Evolutionary conservation across 1,139 yeast species (phyloP), one percentile per base, ranked within the genome.

Genomic region (Pneumocystis canis): DNA sequence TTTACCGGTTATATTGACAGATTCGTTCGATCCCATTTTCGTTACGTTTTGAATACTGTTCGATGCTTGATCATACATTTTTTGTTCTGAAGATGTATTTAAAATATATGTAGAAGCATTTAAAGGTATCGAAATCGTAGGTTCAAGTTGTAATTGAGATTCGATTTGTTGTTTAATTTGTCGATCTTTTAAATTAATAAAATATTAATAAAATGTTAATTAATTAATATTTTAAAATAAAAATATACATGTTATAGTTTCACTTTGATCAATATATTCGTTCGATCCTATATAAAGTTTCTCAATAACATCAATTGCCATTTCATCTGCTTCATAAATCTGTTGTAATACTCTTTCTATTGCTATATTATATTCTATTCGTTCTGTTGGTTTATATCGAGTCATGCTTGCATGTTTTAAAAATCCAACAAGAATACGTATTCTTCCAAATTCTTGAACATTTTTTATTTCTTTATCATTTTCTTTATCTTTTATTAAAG

Each of bases 371-470:
- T 61, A 67, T 4, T 66, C 64, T 6, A 67, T 63, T 56, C 69
- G 69, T 6, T 58, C 54, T 33, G 67, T 67, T 14, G 68, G 69
- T 30, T 68, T 63, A 59, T 70, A 70, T 3, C 75, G 70, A 67
- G 72, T 72, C 67, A 71, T 67, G 33, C 76, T 71, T 5, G 75
- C 76, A n/a, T 72, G 70, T 40, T 75, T 69, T 60, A 74, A 64
- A 63, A 74, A 73, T 66, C 71, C 69, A 47, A 72, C 69, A 11
- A 71, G 62, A 32, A 69, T 66, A 66, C 30, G 69, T 70, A 11
- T 65, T 66, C 30, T 67, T 70, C n/a, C 54, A 47, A 9, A 7
- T 11, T 9, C 3, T 14, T 7, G 16, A 11, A n/a, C 66, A 53
- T 62, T 66, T 58, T 65, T 64, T 35, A 70, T 71, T 18, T 54